Percentiles rank a stretch among this genome's conserved stretches.
Evolutionary conservation across 2,329 filamentous ascomycete species (phyloP).

Genomic region (Biscogniauxia mediterranea): DNA sequence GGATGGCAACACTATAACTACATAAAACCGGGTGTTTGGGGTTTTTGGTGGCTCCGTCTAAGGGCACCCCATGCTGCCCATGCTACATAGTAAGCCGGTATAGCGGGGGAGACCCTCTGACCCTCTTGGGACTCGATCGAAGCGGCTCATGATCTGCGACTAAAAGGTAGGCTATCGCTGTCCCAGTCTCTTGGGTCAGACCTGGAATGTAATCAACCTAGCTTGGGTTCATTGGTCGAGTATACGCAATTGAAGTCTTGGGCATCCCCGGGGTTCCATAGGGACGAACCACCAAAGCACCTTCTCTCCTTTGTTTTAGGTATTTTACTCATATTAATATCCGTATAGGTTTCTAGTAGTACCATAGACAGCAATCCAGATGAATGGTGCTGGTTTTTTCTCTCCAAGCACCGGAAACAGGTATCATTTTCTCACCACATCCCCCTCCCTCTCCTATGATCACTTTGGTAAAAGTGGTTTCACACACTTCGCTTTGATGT

Average conservation of each 20-base stretch:
- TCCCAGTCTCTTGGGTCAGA: not conserved
- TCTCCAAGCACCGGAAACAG: not conserved
- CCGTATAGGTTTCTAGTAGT: too few relatives aligned
- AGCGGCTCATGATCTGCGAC: not conserved
- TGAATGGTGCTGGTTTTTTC: too few relatives aligned
- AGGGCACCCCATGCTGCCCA: not conserved
- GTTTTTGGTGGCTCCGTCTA: not conserved
- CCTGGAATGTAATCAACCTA: not conserved
- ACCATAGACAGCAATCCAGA: too few relatives aligned
- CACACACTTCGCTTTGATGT: slow-evolving; percentile 21
- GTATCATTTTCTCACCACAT: not conserved
- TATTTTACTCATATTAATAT: too few relatives aligned
- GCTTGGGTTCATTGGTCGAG: not conserved
- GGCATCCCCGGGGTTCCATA: not conserved
- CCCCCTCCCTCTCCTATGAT: not conserved
- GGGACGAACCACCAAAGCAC: not conserved
- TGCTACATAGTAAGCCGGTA: too few relatives aligned
- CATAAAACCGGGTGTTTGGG: not conserved
- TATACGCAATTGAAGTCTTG: not conserved
- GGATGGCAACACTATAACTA: not conserved
- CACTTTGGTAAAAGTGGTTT: slow-evolving; percentile 15
- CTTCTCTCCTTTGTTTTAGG: too few relatives aligned
- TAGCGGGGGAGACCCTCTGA: too few relatives aligned
- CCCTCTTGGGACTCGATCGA: not conserved
- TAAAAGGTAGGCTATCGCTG: not conserved